Evolutionary conservation across 2,329 filamentous ascomycete genomes (phyloP).

Genomic region (Xylaria polymorpha): DNA sequence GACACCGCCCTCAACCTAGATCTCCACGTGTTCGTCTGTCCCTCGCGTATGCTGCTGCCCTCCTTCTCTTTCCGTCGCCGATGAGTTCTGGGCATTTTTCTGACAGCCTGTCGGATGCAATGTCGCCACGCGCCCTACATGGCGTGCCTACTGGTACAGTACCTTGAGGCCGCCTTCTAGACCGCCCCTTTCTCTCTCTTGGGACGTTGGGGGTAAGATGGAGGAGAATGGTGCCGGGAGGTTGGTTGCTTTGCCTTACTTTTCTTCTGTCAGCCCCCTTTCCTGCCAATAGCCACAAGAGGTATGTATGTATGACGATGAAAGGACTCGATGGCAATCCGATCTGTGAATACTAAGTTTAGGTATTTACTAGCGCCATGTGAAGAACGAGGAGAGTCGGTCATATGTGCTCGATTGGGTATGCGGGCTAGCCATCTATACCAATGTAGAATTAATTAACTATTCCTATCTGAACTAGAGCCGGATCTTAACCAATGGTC

Average conservation of each 20-base stretch:
- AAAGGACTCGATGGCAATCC: constrained; percentile 2
- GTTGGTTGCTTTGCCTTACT: neutral
- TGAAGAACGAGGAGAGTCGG: constrained; percentile 4
- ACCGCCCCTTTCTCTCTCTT: neutral
- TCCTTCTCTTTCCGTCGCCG: constrained; percentile 7
- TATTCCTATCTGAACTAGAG: constrained; percentile 4
- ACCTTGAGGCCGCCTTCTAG: constrained; percentile 10
- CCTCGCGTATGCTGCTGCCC: constrained; percentile 6
- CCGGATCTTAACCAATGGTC: neutral
- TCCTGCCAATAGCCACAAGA: neutral
- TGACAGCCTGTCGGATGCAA: constrained; percentile 3
- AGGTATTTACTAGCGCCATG: neutral
- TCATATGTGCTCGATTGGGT: neutral
- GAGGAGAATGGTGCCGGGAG: neutral
- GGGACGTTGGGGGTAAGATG: constrained; percentile 3
- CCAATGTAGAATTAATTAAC: neutral
- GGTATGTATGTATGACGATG: neutral
- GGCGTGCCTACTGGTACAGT: neutral
- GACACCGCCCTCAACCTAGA: constrained; percentile 11
- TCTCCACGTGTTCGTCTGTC: constrained; percentile 8
- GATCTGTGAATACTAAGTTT: constrained; percentile 4
- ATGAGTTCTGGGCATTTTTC: neutral
- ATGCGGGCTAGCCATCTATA: neutral
- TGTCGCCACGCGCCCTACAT: constrained; percentile 10
- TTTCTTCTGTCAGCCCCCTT: constrained; percentile 18